Evolutionary conservation across 2,329 filamentous ascomycete species (phyloP), one percentile per base, ranked within the genome.

Genomic region (Calonectria pseudoreteaudii): DNA sequence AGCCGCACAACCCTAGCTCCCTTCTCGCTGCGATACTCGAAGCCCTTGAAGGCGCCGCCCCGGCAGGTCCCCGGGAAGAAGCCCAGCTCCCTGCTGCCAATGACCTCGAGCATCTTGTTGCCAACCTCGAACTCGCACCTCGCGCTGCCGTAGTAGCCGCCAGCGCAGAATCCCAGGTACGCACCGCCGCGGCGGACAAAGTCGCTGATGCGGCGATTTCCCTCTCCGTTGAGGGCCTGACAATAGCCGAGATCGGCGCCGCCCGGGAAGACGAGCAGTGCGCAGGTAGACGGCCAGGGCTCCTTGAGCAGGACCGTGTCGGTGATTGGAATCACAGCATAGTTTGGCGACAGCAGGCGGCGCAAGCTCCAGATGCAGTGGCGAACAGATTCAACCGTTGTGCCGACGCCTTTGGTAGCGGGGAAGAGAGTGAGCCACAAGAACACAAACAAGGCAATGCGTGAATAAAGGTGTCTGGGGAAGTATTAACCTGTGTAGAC

Each of bases 201-300:
- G 78, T 96, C 93, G 70, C 90, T 88, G 83, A 99, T 98, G 77
- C 91, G 90, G 44, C 93, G 90, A 84, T 98, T 99, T 1, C 96
- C 97, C 67, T 92, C 89, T 44, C 97, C 97, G 83, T 98, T 97
- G 76, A 99, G 90, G 3, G 92, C 92, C 34, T 94, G 92, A 84
- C 96, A 98, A 84, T 98, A 99, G 65, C 94, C 95, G 66, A 97
- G 88, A 82, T 99, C 97, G n/a, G 95, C 96, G 38, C 97, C 97
- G 28, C 97, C 97, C 1, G 97, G 97, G 67, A 99, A 92, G 2
- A 98, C 96, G 9, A 99, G 90, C 13, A 98, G 90, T 0, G 95
- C 95, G 83, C 96, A 98, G 2, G 95, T 94, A 4, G 93, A 87
- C 1, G 92, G 90, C 97, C 97, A 99, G 16, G 97, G 97, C 83